A percentile compares a stretch with the other conserved stretches of the same genome.
Conservation (phyloP, 257 asterid genomes). For the Fraxinus quadrangulata region DNA sequence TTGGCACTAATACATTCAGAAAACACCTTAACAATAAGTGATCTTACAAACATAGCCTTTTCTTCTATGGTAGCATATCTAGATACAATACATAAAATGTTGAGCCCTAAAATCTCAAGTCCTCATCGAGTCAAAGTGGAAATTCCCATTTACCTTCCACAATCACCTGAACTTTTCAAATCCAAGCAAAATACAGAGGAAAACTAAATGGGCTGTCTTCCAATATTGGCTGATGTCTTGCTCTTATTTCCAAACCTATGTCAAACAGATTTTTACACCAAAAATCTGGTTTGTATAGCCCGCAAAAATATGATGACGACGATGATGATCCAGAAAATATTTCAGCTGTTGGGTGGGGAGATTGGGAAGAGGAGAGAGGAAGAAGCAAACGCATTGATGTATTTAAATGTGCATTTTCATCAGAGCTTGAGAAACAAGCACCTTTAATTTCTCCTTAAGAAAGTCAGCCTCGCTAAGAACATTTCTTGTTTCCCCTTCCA, state of each 20-base stretch:
- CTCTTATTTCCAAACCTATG: neutral
- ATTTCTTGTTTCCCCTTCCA: slow-evolving; percentile 86
- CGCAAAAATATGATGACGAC: neutral
- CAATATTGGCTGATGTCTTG: neutral
- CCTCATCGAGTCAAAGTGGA: slow-evolving; percentile 15
- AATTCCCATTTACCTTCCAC: slow-evolving; percentile 13
- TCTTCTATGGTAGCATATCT: slow-evolving; percentile 11
- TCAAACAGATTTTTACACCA: neutral
- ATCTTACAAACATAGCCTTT: neutral
- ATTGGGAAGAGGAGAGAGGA: neutral
- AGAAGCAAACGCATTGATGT: slow-evolving; percentile 14
- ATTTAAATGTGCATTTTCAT: slow-evolving; percentile 1
- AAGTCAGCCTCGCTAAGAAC: slow-evolving; percentile 88
- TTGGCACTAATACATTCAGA: slow-evolving; percentile 14
- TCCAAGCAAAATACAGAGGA: slow-evolving; percentile 2
- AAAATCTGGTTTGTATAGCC: neutral
- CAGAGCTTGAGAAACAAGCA: slow-evolving; percentile 34
- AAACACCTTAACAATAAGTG: neutral
- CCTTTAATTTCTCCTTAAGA: slow-evolving; percentile 92
- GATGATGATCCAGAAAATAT: neutral
- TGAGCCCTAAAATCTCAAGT: slow-evolving; percentile 15
- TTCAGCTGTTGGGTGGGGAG: neutral
- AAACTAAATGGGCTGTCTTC: neutral
- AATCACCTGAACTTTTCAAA: slow-evolving; percentile 12
- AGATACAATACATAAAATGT: slow-evolving; percentile 5